Conservation (phyloP, 179 eudicot species). For the Silene coronaria region DNA sequence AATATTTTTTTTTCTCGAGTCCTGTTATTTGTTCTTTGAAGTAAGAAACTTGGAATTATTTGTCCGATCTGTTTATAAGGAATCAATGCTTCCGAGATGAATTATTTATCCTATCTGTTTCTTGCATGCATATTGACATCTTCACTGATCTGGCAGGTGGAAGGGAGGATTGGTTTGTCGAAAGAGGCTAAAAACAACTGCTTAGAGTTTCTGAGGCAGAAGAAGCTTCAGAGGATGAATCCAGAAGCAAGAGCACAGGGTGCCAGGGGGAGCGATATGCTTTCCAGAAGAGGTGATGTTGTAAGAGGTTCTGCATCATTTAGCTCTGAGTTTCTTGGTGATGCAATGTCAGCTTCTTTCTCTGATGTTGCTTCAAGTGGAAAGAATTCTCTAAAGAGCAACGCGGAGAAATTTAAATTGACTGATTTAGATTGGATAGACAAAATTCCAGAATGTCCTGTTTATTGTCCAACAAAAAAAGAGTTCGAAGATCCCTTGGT, state of each 20-base stretch:
- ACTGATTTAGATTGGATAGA: constrained; percentile 67
- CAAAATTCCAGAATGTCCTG: constrained; percentile 72
- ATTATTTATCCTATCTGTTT: neutral
- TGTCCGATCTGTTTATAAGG: neutral
- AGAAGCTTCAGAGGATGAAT: constrained; percentile 67
- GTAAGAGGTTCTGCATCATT: constrained; percentile 60
- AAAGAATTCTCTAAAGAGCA: constrained; percentile 39
- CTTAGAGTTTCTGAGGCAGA: constrained; percentile 69
- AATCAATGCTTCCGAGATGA: neutral
- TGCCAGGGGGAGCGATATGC: constrained; percentile 33
- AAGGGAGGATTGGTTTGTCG: constrained; percentile 65
- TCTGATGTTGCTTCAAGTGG: constrained; percentile 35
- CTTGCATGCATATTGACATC: neutral
- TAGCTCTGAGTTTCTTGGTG: constrained; percentile 43
- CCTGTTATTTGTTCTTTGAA: neutral
- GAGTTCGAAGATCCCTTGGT: constrained; percentile 92
- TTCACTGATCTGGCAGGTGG: constrained; percentile 48
- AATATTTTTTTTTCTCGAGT: too few species aligned
- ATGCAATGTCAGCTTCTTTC: constrained; percentile 29
- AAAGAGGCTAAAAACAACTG: constrained; percentile 54
- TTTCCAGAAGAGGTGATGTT: constrained; percentile 68
- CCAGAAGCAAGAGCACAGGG: constrained; percentile 30
- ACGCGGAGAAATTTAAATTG: constrained; percentile 51
- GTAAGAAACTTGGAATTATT: neutral
- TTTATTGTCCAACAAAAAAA: constrained; percentile 64